These are phyloP conservation scores for Amanita brunnescens DNA, from an alignment of 768 basidiomycete genomes.

Conservation along the genomic window DNA sequence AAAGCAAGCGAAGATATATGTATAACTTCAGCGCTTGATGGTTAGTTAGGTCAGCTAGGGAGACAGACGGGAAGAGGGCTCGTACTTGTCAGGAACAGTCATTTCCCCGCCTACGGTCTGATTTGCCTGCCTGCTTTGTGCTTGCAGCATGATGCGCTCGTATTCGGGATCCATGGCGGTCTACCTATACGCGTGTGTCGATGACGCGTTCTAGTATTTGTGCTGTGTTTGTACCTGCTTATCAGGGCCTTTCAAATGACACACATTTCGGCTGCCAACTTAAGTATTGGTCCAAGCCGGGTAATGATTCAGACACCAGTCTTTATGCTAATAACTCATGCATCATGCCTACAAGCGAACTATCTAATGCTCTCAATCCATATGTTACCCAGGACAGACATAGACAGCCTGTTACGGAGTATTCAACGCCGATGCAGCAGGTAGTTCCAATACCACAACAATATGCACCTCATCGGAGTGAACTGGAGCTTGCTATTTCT, in stretches of 20 bases:
- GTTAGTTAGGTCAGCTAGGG: neutral
- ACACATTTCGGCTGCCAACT: neutral
- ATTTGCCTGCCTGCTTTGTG: slow-evolving; percentile 33
- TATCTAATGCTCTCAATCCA: slow-evolving; percentile 74
- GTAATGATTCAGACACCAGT: neutral
- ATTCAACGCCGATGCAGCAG: slow-evolving; percentile 18
- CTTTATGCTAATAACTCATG: slow-evolving; percentile 26
- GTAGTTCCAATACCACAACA: slow-evolving; percentile 25
- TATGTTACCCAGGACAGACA: slow-evolving; percentile 39
- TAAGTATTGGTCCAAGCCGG: neutral
- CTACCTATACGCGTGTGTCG: slow-evolving; percentile 10
- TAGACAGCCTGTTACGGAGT: slow-evolving; percentile 15
- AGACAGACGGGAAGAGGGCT: neutral
- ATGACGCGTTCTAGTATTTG: slow-evolving; percentile 35
- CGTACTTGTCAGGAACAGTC: slow-evolving; percentile 48
- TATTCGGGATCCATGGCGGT: slow-evolving; percentile 40
- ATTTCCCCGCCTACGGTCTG: slow-evolving; percentile 35
- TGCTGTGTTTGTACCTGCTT: slow-evolving; percentile 5
- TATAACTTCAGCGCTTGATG: slow-evolving; percentile 77
- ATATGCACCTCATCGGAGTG: slow-evolving; percentile 51
- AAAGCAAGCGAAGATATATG: slow-evolving; percentile 97
- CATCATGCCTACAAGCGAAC: slow-evolving; percentile 61
- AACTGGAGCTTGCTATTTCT: slow-evolving; percentile 53
- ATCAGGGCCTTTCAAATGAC: slow-evolving; percentile 2
- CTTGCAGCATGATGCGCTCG: slow-evolving; percentile 41